Conservation (phyloP, 177 flowering plant species). For the Telopea speciosissima region DNA sequence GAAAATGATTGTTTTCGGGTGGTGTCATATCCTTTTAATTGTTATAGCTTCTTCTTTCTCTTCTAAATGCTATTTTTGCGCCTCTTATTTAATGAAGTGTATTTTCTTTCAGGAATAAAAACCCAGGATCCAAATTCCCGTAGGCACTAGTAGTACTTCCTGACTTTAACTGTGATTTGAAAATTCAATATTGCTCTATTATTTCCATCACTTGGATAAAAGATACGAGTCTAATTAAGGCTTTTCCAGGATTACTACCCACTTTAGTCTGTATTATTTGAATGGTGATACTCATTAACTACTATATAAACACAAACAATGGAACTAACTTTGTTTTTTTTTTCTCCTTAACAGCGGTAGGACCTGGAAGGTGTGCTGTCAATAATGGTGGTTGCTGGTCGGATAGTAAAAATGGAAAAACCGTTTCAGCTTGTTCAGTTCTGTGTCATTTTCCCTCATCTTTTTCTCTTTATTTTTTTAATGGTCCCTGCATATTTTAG, state of each 20-base stretch:
- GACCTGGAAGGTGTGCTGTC: slow-evolving; percentile 72
- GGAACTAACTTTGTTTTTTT: background rate
- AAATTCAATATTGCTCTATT: background rate
- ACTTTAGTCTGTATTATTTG: background rate
- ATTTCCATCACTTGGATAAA: background rate
- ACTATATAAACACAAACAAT: background rate
- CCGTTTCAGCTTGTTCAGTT: slow-evolving; percentile 88
- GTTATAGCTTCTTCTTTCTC: background rate
- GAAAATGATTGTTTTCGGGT: background rate
- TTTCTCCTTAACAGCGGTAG: slow-evolving; percentile 48
- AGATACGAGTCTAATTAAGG: background rate
- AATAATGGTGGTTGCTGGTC: slow-evolving; percentile 97
- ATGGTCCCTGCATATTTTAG: background rate
- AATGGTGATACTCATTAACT: background rate
- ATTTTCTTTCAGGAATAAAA: background rate
- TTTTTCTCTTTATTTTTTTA: background rate
- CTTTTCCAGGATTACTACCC: background rate
- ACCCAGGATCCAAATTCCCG: background rate
- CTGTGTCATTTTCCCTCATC: slow-evolving; percentile 26
- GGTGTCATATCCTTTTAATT: background rate
- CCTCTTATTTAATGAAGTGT: background rate
- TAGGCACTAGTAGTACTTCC: background rate
- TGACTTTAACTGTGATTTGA: background rate
- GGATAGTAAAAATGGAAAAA: slow-evolving; percentile 42
- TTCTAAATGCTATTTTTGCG: too few relatives aligned